phyloP scores from a whole-genome alignment of 169 alveolate genomes.

The Plasmodium coatneyi region DNA sequence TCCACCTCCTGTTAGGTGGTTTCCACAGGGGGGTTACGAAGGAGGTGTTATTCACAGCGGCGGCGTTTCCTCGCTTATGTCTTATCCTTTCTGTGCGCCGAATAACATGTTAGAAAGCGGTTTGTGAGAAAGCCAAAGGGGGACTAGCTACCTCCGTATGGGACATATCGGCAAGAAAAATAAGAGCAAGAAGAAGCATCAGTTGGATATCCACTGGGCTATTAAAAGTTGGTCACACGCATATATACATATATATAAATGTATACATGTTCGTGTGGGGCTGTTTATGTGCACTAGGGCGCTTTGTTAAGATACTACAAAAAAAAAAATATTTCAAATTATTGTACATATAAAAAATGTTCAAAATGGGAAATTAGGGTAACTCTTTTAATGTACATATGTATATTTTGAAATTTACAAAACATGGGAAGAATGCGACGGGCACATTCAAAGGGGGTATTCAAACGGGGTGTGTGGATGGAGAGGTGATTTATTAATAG shows the following conservation, averaged over 20 bases:
- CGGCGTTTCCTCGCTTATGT: neutral
- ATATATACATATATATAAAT: neutral
- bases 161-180: neutral
- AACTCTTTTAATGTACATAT: neutral
- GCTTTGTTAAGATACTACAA: neutral
- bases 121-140: neutral
- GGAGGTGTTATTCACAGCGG: neutral
- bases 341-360: neutral
- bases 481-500: neutral
- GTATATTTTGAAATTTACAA: neutral
- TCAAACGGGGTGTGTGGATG: no score
- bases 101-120: neutral
- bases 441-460: neutral
- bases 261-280: neutral
- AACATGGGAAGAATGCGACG: neutral
- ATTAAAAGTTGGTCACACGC: neutral
- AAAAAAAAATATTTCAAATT: neutral
- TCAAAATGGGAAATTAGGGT: neutral
- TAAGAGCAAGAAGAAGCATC: neutral
- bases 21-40: neutral
- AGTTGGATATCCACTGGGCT: neutral
- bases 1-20: slow-evolving; percentile 44
- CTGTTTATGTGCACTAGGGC: neutral
- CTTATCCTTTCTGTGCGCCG: neutral
- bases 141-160: neutral